Evolutionary conservation across 176 grass and related monocot genomes (phyloP), one percentile per base, ranked within the genome.

Genomic region (Paspalum vaginatum): DNA sequence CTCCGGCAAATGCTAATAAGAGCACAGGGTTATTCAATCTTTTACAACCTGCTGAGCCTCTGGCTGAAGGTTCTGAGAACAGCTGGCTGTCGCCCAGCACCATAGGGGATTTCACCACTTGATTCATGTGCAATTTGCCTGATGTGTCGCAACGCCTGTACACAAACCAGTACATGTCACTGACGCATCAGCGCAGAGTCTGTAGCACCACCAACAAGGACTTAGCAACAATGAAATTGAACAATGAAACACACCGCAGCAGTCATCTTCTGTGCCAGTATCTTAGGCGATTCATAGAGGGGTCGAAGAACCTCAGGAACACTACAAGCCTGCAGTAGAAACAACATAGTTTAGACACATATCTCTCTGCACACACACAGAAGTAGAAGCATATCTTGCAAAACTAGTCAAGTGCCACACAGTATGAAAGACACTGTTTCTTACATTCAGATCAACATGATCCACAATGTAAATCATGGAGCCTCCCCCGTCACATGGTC

Each of bases 401-500:
- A 40, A 21, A 53, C 2, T 32, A 45, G 40, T 70, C n/a, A 68
- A 73, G n/a, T 81, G 64, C 32, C 5, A 73, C 13, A 27, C 4
- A n/a, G 16, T 72, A 71, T 37, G 7, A 61, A 73, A 84, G 20
- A 45, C 5, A n/a, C n/a, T n/a, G 25, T 20, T 79, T 79, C 97
- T 93, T 79, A 99, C 97, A 91, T 93, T 93, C 75, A 99, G 76
- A 87, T 99, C 93, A 72, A 99, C 76, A 90, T 99, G 97, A 90
- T 99, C 97, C 11, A 99, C 97, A 79, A 99, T 99, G 86, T 96
- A 91, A 79, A 99, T 99, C 92, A 99, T 99, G 18, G 97, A 99
- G 45, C 93, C 93, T 57, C 97, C 97, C 79, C 97, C 97, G 79
- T 99, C 97, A 5, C 97, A 99, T 37, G 97, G 97, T 32, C 93